Evolutionary conservation across 2,329 filamentous ascomycete genomes (phyloP).

Genomic region (Thelonectria discophora): DNA sequence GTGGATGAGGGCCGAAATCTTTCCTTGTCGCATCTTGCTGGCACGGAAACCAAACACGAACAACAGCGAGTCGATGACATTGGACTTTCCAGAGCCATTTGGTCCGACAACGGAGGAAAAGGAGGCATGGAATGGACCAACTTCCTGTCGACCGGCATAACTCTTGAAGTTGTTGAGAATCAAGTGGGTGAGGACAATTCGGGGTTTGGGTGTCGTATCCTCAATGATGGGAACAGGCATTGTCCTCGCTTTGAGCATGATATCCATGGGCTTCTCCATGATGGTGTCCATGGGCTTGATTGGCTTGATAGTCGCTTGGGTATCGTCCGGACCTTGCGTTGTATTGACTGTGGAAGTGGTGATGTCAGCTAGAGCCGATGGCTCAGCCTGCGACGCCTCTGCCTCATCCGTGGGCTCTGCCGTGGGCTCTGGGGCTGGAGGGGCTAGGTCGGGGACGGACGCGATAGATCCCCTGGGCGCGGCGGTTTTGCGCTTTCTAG

Average conservation of each 20-base stretch:
- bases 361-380: slow-evolving; percentile 76
- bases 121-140: slow-evolving; percentile 94
- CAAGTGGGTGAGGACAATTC: slow-evolving; percentile 92
- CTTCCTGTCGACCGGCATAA: slow-evolving; percentile 93
- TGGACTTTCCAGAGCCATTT: slow-evolving; percentile 98
- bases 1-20: slow-evolving; percentile 96
- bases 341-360: slow-evolving; percentile 71
- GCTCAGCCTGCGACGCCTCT: slow-evolving; percentile 59
- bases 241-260: slow-evolving; percentile 85
- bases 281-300: slow-evolving; percentile 80
- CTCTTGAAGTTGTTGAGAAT: slow-evolving; percentile 98
- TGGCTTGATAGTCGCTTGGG: slow-evolving; percentile 65
- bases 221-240: slow-evolving; percentile 74
- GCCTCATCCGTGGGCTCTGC: slow-evolving; percentile 65
- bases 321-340: slow-evolving; percentile 40
- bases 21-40: slow-evolving; percentile 99
- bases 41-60: slow-evolving; percentile 99
- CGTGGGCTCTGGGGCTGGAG: slow-evolving; percentile 56
- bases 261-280: slow-evolving; percentile 91
- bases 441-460: slow-evolving; percentile 50
- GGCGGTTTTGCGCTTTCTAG: slow-evolving; percentile 74
- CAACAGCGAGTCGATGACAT: slow-evolving; percentile 96
- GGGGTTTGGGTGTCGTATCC: slow-evolving; percentile 78
- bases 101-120: slow-evolving; percentile 98
- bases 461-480: slow-evolving; percentile 54